These are phyloP conservation scores for Cryphonectria japonica DNA, from an alignment of 2,329 filamentous ascomycete species.

Conservation along the genomic window DNA sequence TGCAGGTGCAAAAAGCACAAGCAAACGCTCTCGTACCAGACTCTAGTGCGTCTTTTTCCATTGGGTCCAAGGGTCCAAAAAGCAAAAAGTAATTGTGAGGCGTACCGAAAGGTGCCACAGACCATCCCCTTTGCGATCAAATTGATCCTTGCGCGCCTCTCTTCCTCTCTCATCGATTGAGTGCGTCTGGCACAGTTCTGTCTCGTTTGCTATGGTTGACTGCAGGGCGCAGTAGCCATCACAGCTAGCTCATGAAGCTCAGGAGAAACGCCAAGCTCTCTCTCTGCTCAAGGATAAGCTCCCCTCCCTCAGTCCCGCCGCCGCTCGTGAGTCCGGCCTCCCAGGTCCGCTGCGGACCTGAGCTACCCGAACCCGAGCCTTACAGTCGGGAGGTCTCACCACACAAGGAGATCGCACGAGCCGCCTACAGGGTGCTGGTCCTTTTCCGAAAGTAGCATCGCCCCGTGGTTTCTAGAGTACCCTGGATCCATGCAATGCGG, in stretches of 20 bases:
- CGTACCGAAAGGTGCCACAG: not conserved
- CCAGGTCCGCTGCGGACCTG: constrained; percentile 10
- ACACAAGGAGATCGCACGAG: not conserved
- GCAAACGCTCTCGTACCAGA: not conserved
- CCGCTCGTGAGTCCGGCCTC: constrained; percentile 1
- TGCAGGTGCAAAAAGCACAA: not conserved
- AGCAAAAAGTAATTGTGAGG: not conserved
- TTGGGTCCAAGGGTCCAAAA: not conserved
- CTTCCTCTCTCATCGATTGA: not conserved
- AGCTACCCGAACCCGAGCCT: constrained; percentile 10
- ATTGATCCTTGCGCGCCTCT: not conserved
- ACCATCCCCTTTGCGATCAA: not conserved
- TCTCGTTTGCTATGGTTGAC: not conserved
- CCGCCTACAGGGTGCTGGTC: not conserved
- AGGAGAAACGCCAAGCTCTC: constrained; percentile 7
- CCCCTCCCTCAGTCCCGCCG: not conserved
- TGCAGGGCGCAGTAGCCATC: not conserved
- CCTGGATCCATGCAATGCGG: constrained; percentile 11
- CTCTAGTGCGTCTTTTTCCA: not conserved
- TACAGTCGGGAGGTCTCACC: not conserved
- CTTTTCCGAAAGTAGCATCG: constrained; percentile 9
- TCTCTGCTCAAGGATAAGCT: constrained; percentile 9
- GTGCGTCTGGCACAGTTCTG: not conserved
- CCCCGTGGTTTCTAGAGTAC: not conserved
- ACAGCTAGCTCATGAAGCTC: not conserved